phyloP scores from a whole-genome alignment of 2,329 filamentous ascomycete genomes.

The Neocucurbitaria cava region DNA sequence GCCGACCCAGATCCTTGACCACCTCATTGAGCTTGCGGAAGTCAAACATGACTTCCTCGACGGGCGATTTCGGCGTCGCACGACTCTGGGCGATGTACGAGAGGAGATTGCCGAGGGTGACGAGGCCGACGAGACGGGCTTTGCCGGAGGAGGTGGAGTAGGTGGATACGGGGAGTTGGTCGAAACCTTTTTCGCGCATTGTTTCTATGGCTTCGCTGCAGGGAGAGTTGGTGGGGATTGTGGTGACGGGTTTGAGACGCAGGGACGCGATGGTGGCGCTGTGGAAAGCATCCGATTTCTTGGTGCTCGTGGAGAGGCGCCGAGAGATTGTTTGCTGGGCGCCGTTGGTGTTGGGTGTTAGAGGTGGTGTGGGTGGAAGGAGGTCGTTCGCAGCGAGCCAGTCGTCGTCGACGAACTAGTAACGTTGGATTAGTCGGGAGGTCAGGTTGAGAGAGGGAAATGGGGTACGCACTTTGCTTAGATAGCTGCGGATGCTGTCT shows the following conservation, averaged over 20 bases:
- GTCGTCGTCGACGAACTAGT: slow-evolving; percentile 95
- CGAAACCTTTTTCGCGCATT: slow-evolving; percentile 98
- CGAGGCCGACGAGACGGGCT: slow-evolving; percentile 82
- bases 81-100: slow-evolving; percentile 87
- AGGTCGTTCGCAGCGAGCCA: slow-evolving; percentile 98
- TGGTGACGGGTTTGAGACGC: slow-evolving; percentile 91
- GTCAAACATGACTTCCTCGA: slow-evolving; percentile 95
- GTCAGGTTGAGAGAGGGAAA: neutral
- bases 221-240: slow-evolving; percentile 71
- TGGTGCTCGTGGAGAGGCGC: slow-evolving; percentile 47
- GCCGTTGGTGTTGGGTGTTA: slow-evolving; percentile 30
- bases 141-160: slow-evolving; percentile 64
- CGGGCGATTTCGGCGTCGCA: slow-evolving; percentile 73
- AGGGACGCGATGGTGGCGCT: slow-evolving; percentile 82
- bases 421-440: slow-evolving; percentile 19
- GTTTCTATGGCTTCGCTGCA: slow-evolving; percentile 93
- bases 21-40: slow-evolving; percentile 88
- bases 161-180: slow-evolving; percentile 87
- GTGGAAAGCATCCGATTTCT: slow-evolving; percentile 71
- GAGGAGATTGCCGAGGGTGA: slow-evolving; percentile 93
- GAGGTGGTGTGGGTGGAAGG: slow-evolving; percentile 66
- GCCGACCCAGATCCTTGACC: slow-evolving; percentile 72
- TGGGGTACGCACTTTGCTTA: slow-evolving; percentile 71
- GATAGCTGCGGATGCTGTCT: slow-evolving; percentile 95
- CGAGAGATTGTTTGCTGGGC: slow-evolving; percentile 32